Evolutionary conservation across 345 rosid species (phyloP), one percentile per base, ranked within the genome.

Genomic region (Acer yangbiense): DNA sequence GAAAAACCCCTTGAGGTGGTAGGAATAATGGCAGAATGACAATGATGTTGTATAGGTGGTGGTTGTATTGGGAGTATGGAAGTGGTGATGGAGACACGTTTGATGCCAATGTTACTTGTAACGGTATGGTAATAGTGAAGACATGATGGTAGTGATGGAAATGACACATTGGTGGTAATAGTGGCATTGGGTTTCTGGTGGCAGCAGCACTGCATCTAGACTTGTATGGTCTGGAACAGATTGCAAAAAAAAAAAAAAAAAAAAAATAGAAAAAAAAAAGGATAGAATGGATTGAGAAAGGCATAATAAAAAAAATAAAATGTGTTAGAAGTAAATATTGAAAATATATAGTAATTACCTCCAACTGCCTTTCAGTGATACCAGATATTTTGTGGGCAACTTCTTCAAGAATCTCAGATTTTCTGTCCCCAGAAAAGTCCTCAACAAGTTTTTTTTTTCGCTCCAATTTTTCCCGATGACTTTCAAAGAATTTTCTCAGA

Each of bases 351-450:
- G 23, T 20, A 17, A 44, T 71, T 80, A 93, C 99, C 97, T 90
- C 88, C 66, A 96, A 82, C 87, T 93, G 99, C 85, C 78, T 87
- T 76, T 82, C 85, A 76, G 97, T 89, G 77, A 94, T 82, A 79
- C 97, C 94, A 73, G 81, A 85, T 83, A 89, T 82, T 82, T 94
- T 93, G 61, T 81, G 76, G 18, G 87, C 85, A 82, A 87, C 69
- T 65, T 81, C 79, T 71, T 82, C 80, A 32, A 82, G 79, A 74
- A 73, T 76, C 29, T 75, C 83, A 73, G 72, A 61, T 77, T 74
- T 85, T 78, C 61, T 83, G 66, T 81, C 84, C 48, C 54, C 62
- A 18, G 57, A 63, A 74, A 55, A 60, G 68, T 79, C 82, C 68
- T 58, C 81, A 73, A 78, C 62, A 57, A 78, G 63, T 60, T 71